Evolutionary conservation across 805 yeast species (phyloP).

Genomic region (Lipomyces sp.): DNA sequence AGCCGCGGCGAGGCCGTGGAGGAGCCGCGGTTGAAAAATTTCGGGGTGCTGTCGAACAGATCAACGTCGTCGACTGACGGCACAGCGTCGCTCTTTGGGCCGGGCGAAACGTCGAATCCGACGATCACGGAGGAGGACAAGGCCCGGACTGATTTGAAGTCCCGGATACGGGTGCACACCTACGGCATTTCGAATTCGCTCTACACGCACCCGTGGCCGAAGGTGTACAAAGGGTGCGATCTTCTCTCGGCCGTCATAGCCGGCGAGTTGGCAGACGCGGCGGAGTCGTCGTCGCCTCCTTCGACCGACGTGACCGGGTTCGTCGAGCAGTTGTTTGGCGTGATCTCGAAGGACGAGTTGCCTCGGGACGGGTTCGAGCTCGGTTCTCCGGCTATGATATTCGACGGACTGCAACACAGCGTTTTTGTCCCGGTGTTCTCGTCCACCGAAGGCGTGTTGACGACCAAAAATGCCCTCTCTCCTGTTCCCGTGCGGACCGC

Average conservation of each 20-base stretch:
- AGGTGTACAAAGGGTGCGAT: slow-evolving; percentile 55
- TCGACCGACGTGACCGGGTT: slow-evolving; percentile 35
- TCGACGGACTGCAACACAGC: slow-evolving; percentile 51
- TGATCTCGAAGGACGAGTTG: slow-evolving; percentile 51
- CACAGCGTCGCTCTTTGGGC: slow-evolving; percentile 20
- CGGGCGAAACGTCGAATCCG: slow-evolving; percentile 6
- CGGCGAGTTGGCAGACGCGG: slow-evolving; percentile 20
- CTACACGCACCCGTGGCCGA: slow-evolving; percentile 71
- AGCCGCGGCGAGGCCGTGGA: not conserved
- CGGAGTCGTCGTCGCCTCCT: not conserved
- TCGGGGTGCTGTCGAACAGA: slow-evolving; percentile 36
- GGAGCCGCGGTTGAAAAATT: slow-evolving; percentile 16
- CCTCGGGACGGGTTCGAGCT: slow-evolving; percentile 36
- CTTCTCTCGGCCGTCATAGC: slow-evolving; percentile 36
- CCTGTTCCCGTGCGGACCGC: no score
- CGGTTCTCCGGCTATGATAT: slow-evolving; percentile 33
- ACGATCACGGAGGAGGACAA: not conserved
- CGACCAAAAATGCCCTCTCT: slow-evolving; percentile 1
- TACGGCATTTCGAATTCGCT: slow-evolving; percentile 68
- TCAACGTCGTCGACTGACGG: slow-evolving; percentile 14
- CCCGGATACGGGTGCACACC: slow-evolving; percentile 35
- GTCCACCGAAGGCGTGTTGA: slow-evolving; percentile 30
- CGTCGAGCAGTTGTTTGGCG: slow-evolving; percentile 49
- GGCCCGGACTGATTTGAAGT: not conserved
- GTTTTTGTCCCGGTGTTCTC: slow-evolving; percentile 72